These are phyloP conservation scores for Bonia amplexicaulis DNA, from an alignment of 176 grass and related monocot genomes.

Conservation along the genomic window DNA sequence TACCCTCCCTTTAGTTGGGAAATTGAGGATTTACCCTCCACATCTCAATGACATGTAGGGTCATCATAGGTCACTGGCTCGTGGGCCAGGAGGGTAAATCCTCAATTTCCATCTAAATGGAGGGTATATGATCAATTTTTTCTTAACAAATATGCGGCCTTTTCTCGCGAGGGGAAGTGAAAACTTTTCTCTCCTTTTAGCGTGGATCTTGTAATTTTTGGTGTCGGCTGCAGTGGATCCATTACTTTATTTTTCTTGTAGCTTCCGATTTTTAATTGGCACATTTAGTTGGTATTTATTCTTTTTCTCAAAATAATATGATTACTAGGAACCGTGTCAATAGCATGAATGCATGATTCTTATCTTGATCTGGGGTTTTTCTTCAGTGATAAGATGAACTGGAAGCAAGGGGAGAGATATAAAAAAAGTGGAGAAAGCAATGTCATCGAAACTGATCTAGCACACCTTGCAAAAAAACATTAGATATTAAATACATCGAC, in stretches of 20 bases:
- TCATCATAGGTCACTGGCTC: too few species aligned
- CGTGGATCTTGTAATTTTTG: conserved; percentile 9
- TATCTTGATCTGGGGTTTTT: conserved; percentile 19
- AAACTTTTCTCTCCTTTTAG: not conserved
- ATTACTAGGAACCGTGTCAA: not conserved
- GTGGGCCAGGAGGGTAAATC: too few species aligned
- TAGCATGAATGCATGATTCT: not conserved
- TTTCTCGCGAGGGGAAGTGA: not conserved
- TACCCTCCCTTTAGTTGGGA: too few species aligned
- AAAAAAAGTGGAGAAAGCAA: not conserved
- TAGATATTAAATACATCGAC: not conserved
- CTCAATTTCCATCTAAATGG: too few species aligned
- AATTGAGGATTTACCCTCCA: too few species aligned
- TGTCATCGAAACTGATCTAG: not conserved
- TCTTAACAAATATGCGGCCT: not conserved
- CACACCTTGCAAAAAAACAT: not conserved
- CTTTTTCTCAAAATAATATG: not conserved
- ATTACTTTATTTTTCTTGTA: not conserved
- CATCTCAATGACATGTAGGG: too few species aligned
- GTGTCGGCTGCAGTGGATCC: conserved; percentile 11
- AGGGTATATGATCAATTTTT: too few species aligned
- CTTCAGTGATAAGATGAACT: not conserved
- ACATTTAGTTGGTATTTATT: not conserved
- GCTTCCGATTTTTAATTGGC: not conserved
- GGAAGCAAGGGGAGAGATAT: not conserved